Conservation (phyloP, 106 monocot genomes). For the Allium sativum region DNA sequence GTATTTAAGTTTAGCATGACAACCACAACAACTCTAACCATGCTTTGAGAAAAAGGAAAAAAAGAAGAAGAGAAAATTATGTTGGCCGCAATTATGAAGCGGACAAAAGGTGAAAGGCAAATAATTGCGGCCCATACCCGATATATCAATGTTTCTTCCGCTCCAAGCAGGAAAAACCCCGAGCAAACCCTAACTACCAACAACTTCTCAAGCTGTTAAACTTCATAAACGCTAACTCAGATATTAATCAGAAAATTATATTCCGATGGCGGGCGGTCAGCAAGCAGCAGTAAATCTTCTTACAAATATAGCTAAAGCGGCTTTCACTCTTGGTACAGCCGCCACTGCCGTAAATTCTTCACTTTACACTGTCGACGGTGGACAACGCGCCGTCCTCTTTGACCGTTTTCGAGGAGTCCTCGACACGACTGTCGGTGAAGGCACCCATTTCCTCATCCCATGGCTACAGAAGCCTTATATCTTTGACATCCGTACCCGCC, state of each 20-base stretch:
- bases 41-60: no score
- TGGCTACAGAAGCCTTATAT: conserved; percentile 89
- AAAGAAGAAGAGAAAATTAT: no score
- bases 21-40: no score
- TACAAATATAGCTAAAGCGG: conserved; percentile 21
- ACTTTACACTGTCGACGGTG: conserved; percentile 96
- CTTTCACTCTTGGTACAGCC: conserved; percentile 10
- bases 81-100: no score
- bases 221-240: no score
- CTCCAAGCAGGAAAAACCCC: no score
- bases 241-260: background rate
- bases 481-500: conserved; percentile 93
- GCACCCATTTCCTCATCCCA: conserved; percentile 80
- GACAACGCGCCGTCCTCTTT: conserved; percentile 89
- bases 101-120: no score
- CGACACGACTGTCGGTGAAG: conserved; percentile 66
- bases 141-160: no score
- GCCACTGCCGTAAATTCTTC: conserved; percentile 20
- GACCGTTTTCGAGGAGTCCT: conserved; percentile 93
- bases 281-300: conserved; percentile 17
- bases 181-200: no score
- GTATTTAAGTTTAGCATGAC: no score
- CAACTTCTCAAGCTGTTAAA: no score
- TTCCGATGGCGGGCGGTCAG: conserved; percentile 17
- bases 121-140: no score